Percentiles rank a stretch among this genome's conserved stretches.
These are phyloP conservation scores for Schwanniomyces polymorphus DNA, from an alignment of 805 yeast genomes.

Conservation along the genomic window DNA sequence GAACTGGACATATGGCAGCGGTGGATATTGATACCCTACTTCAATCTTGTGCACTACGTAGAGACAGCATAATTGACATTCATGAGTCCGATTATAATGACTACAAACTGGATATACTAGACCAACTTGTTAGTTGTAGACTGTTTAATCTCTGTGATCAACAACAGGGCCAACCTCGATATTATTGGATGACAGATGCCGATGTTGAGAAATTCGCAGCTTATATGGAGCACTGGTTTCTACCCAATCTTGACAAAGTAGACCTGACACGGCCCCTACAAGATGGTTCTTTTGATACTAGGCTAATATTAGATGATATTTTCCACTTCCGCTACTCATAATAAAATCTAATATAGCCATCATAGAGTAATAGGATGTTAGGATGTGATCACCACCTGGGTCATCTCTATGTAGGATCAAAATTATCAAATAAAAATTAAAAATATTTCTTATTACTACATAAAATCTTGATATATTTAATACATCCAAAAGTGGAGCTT, in stretches of 20 bases:
- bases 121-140: slow-evolving; percentile 1
- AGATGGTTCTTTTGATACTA: background rate
- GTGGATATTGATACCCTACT: slow-evolving; percentile 1
- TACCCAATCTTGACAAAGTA: background rate
- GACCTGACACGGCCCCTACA: background rate
- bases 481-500: background rate
- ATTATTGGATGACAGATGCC: background rate
- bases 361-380: too few species aligned
- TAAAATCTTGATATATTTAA: background rate
- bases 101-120: slow-evolving; percentile 9
- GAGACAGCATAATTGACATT: slow-evolving; percentile 4
- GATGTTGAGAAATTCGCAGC: background rate
- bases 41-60: slow-evolving; percentile 1
- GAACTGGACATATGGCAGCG: slow-evolving; percentile 2
- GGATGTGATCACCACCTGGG: background rate
- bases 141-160: background rate
- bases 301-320: slow-evolving; percentile 3
- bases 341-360: background rate
- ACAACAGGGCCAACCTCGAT: background rate
- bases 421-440: background rate
- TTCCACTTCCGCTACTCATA: background rate
- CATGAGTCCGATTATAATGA: slow-evolving; percentile 13
- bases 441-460: background rate
- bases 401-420: background rate
- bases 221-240: background rate